These are phyloP conservation scores for Fusarium gaditjirri DNA, from an alignment of 2,329 filamentous ascomycete species.

Conservation along the genomic window DNA sequence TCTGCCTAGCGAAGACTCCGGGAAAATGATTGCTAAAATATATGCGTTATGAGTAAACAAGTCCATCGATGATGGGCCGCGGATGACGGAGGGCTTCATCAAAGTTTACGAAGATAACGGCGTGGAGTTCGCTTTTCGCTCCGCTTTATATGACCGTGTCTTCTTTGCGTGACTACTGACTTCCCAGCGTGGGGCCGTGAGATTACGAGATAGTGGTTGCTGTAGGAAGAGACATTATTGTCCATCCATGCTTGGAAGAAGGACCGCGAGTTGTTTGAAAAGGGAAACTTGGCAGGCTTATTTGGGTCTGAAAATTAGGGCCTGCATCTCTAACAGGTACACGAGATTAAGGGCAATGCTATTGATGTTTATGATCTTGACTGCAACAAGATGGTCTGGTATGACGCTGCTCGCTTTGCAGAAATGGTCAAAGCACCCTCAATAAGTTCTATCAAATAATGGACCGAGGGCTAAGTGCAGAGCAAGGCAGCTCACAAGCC, in stretches of 20 bases:
- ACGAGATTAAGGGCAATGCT: slow-evolving; percentile 72
- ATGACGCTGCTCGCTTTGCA: slow-evolving; percentile 70
- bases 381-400: slow-evolving; percentile 69
- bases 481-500: not conserved
- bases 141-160: not conserved
- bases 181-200: not conserved
- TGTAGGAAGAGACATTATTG: not conserved
- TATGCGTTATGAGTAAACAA: slow-evolving; percentile 12
- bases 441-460: slow-evolving; percentile 65
- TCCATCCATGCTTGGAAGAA: slow-evolving; percentile 4
- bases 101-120: not conserved
- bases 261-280: not conserved
- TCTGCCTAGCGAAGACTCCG: not conserved
- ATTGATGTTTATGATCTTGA: slow-evolving; percentile 88
- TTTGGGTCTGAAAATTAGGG: not conserved
- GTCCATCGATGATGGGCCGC: not conserved
- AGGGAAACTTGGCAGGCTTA: not conserved
- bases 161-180: not conserved
- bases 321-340: no score
- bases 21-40: slow-evolving; percentile 17
- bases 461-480: not conserved
- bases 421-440: slow-evolving; percentile 79
- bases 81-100: slow-evolving; percentile 7
- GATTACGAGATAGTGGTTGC: not conserved
- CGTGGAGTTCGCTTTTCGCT: not conserved